Evolutionary conservation across 805 yeast species (phyloP), one percentile per base, ranked within the genome.

Genomic region (Clavispora fructus): DNA sequence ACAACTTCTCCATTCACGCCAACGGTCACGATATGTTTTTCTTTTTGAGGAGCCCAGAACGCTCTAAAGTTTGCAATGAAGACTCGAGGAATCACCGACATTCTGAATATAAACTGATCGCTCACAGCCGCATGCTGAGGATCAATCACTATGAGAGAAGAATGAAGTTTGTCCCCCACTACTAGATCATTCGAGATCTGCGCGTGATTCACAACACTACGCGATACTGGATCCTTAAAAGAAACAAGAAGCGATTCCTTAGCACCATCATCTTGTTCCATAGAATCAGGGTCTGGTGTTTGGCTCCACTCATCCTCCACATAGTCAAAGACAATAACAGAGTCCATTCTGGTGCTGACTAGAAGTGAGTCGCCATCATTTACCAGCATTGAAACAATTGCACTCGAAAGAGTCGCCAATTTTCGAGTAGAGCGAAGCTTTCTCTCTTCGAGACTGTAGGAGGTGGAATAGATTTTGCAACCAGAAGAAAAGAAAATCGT

Each of bases 1-100:
- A 53, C 49, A 9, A 70, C 47, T 41, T 69, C 73, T 2, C 77
- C 77, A 50, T 63, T 69, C 4, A 70, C 70, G 0, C 68, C 73
- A 23, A 68, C 62, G 35, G 64, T 49, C 1, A 68, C 25, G 0
- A 67, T 46, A 14, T 46, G 46, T 8, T n/a, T 46, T 16, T 11
- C 17, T 6, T 43, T 43, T 8, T 43, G 47, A 4, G 42, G 13
- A 8, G 41, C 44, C 69, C 69, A 66, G 11, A 44, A 42, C 8
- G 56, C 51, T 8, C 41, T 44, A 32, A 69, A 58, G 3, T 53
- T 45, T 1, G 66, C 55, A 4, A 47, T 17, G 35, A 47, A 68
- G 1, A 69, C 67, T 23, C 74, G 49, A 2, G 75, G 68, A 39
- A 71, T 61, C 32, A 64, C 55, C 1, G 67, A 50, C 44, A 64